These are phyloP conservation scores for Exidia glandulosa DNA, from an alignment of 768 basidiomycete genomes.

Conservation along the genomic window DNA sequence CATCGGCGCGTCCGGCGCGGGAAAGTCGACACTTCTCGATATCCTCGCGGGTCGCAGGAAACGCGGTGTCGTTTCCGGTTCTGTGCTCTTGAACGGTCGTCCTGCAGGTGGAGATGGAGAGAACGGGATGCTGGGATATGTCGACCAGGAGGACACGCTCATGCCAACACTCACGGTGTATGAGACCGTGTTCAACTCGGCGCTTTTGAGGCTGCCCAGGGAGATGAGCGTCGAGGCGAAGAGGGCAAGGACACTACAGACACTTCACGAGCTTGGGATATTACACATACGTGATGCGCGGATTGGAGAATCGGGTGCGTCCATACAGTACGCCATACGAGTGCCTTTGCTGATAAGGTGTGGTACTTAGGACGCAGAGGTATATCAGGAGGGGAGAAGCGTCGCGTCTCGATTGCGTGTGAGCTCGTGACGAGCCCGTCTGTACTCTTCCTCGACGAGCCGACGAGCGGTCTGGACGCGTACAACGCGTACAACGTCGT, in stretches of 20 bases:
- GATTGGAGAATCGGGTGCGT: slow-evolving; percentile 77
- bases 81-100: slow-evolving; percentile 77
- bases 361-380: slow-evolving; percentile 54
- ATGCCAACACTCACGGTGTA: slow-evolving; percentile 97
- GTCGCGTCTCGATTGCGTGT: slow-evolving; percentile 93
- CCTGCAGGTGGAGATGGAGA: slow-evolving; percentile 63
- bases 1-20: slow-evolving; percentile 94
- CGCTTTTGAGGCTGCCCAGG: slow-evolving; percentile 76
- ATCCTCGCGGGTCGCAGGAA: slow-evolving; percentile 89
- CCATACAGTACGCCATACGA: slow-evolving; percentile 12
- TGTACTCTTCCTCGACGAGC: slow-evolving; percentile 93
- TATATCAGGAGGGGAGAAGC: slow-evolving; percentile 96
- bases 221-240: slow-evolving; percentile 95
- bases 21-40: slow-evolving; percentile 93
- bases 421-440: slow-evolving; percentile 96
- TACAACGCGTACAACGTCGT: slow-evolving; percentile 95
- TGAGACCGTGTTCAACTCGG: slow-evolving; percentile 95
- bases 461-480: slow-evolving; percentile 90
- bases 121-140: slow-evolving; percentile 82
- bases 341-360: slow-evolving; percentile 6
- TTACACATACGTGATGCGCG: slow-evolving; percentile 79
- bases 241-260: slow-evolving; percentile 86
- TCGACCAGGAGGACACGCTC: slow-evolving; percentile 96
- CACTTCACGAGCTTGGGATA: slow-evolving; percentile 92
- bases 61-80: slow-evolving; percentile 62